A percentile compares a stretch with the other conserved stretches of the same genome.
Evolutionary conservation across 148 eudicot genomes (phyloP).

Genomic region (Diospyros lotus): DNA sequence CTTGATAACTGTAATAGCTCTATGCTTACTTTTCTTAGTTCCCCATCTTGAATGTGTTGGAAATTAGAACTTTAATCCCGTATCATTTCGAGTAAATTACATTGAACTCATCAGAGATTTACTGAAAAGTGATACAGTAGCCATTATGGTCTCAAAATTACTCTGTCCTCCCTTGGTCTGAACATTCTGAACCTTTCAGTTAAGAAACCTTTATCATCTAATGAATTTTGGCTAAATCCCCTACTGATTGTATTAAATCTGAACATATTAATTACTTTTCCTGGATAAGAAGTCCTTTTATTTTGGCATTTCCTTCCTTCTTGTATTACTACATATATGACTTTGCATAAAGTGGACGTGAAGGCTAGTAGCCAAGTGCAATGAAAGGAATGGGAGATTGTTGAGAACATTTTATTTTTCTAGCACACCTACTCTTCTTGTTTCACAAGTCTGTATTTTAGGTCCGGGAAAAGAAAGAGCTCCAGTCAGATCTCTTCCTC

Average conservation of each 20-base stretch:
- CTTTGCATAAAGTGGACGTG: not conserved
- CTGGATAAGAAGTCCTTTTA: not conserved
- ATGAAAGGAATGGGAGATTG: not conserved
- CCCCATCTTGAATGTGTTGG: not conserved
- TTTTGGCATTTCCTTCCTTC: not conserved
- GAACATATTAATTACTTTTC: not conserved
- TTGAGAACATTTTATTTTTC: not conserved
- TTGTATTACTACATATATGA: not conserved
- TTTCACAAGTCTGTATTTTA: not conserved
- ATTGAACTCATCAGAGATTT: no score
- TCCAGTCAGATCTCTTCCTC: not conserved
- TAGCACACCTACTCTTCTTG: not conserved
- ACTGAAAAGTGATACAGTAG: no score
- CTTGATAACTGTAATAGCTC: not conserved
- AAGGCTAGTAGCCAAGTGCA: not conserved
- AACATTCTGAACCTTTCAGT: no score
- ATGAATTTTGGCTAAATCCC: no score
- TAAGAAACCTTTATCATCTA: no score
- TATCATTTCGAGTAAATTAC: not conserved
- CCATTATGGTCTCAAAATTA: no score
- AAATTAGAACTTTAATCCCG: not conserved
- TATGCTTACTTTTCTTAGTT: not conserved
- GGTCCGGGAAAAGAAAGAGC: not conserved
- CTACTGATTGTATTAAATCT: not conserved
- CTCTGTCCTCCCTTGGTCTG: no score